Percentiles rank a stretch among this genome's conserved stretches.
Evolutionary conservation across 805 yeast species (phyloP).

Genomic region (Ogataea neopini): DNA sequence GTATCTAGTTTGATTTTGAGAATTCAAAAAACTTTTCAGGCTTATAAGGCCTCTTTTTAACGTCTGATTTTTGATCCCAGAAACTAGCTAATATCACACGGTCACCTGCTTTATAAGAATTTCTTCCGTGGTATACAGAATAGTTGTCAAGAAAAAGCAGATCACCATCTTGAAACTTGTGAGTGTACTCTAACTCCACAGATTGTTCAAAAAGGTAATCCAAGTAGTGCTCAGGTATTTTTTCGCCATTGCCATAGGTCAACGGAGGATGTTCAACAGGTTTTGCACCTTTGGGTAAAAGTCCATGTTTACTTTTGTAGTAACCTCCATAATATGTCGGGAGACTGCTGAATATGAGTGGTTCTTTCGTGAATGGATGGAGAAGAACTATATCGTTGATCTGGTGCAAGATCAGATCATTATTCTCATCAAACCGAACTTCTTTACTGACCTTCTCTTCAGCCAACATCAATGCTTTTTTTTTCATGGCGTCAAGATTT

Average conservation of each 20-base stretch:
- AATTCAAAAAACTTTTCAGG: conserved; percentile 7
- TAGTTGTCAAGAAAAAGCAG: conserved; percentile 26
- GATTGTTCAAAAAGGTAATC: conserved; percentile 27
- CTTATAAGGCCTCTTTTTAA: conserved; percentile 9
- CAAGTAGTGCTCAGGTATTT: conserved; percentile 25
- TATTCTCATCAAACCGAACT: conserved; percentile 15
- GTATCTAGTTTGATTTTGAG: too few species aligned
- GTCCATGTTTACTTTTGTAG: conserved; percentile 10
- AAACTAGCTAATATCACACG: conserved; percentile 28
- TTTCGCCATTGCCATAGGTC: conserved; percentile 26
- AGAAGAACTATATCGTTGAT: conserved; percentile 8
- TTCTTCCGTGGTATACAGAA: conserved; percentile 29
- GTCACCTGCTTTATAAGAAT: conserved; percentile 23
- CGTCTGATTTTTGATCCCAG: conserved; percentile 17
- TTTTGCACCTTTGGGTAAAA: neutral
- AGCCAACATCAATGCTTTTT: conserved; percentile 9
- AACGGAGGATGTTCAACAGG: conserved; percentile 10
- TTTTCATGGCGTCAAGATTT: conserved; percentile 9
- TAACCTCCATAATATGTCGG: conserved; percentile 24
- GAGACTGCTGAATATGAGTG: conserved; percentile 26
- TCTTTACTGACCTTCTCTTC: conserved; percentile 13
- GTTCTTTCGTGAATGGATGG: conserved; percentile 14
- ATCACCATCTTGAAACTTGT: conserved; percentile 27
- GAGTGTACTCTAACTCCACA: conserved; percentile 23
- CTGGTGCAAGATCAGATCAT: conserved; percentile 17